A percentile compares a stretch with the other conserved stretches of the same genome.
These are phyloP conservation scores for Fusarium buharicum DNA, from an alignment of 2,329 filamentous ascomycete genomes.

Conservation along the genomic window DNA sequence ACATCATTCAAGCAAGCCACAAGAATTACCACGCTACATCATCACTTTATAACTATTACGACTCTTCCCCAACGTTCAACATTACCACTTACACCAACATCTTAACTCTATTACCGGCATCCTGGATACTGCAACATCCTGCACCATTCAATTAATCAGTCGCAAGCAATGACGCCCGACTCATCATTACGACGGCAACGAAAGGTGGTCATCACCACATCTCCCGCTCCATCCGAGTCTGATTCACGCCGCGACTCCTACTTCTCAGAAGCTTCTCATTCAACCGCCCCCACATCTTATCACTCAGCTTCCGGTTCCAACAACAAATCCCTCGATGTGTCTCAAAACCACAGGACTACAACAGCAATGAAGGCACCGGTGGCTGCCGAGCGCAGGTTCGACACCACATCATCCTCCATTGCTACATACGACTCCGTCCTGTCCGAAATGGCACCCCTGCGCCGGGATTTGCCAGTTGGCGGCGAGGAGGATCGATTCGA, in stretches of 20 bases:
- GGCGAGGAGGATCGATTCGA: constrained; percentile 39
- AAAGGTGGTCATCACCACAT: constrained; percentile 42
- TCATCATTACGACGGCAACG: constrained; percentile 41
- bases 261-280: constrained; percentile 44
- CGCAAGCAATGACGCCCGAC: constrained; percentile 33
- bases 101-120: constrained; percentile 12
- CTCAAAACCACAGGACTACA: constrained; percentile 26
- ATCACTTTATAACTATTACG: constrained; percentile 7
- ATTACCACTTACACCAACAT: constrained; percentile 28
- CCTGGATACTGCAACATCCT: constrained; percentile 10
- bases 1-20: constrained; percentile 20
- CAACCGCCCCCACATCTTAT: constrained; percentile 46
- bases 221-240: constrained; percentile 42
- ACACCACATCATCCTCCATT: constrained; percentile 62
- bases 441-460: constrained; percentile 46
- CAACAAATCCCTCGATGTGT: constrained; percentile 32
- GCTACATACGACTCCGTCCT: constrained; percentile 84
- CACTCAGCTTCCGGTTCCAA: constrained; percentile 42
- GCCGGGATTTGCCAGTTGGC: constrained; percentile 39
- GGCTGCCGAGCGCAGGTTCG: constrained; percentile 32
- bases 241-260: constrained; percentile 45
- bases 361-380: constrained; percentile 17
- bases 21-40: constrained; percentile 12
- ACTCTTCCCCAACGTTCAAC: constrained; percentile 6
- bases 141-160: constrained; percentile 9